A percentile compares a stretch with the other conserved stretches of the same genome.
phyloP scores from a whole-genome alignment of 1,284 basidiomycete species.

The Tilletiopsis washingtonensis region DNA sequence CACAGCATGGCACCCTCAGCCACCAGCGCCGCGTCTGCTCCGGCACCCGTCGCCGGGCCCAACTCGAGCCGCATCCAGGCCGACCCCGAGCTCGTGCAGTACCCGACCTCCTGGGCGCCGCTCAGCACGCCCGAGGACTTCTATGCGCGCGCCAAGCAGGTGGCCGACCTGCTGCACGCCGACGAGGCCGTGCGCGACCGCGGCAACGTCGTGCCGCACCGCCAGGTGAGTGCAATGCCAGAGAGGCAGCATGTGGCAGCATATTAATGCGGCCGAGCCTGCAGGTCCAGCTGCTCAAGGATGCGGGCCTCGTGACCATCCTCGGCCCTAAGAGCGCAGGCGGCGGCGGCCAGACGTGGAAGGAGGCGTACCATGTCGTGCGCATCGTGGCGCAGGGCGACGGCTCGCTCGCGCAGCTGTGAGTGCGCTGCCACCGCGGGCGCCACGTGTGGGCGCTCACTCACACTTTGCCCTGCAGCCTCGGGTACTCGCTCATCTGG shows the following conservation, averaged over 20 bases:
- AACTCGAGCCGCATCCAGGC: slow-evolving; percentile 29
- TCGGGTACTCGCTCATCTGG: slow-evolving; percentile 31
- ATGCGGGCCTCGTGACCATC: slow-evolving; percentile 40
- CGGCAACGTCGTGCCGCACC: slow-evolving; percentile 42
- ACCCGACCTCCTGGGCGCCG: slow-evolving; percentile 26
- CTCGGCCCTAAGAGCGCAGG: slow-evolving; percentile 35
- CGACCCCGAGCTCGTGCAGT: slow-evolving; percentile 34
- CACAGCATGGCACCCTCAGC: slow-evolving; percentile 27
- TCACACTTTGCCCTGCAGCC: too few species aligned
- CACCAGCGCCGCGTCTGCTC: slow-evolving; percentile 7
- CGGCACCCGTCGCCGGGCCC: slow-evolving; percentile 5
- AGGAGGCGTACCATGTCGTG: slow-evolving; percentile 36
- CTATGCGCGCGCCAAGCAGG: slow-evolving; percentile 36
- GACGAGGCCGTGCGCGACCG: slow-evolving; percentile 43
- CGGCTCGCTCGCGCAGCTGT: slow-evolving; percentile 35
- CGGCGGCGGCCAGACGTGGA: slow-evolving; percentile 36
- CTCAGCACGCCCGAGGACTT: slow-evolving; percentile 32
- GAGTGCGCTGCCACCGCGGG: too few species aligned
- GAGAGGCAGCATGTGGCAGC: too few species aligned
- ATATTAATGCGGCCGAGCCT: too few species aligned
- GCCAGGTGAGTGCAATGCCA: too few species aligned
- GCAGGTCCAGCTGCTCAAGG: slow-evolving; percentile 45
- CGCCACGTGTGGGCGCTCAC: too few species aligned
- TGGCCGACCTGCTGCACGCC: slow-evolving; percentile 31
- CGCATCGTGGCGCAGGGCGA: slow-evolving; percentile 41